phyloP scores from a whole-genome alignment of 73 alveolate species.

The Tetrahymena elliotti region DNA sequence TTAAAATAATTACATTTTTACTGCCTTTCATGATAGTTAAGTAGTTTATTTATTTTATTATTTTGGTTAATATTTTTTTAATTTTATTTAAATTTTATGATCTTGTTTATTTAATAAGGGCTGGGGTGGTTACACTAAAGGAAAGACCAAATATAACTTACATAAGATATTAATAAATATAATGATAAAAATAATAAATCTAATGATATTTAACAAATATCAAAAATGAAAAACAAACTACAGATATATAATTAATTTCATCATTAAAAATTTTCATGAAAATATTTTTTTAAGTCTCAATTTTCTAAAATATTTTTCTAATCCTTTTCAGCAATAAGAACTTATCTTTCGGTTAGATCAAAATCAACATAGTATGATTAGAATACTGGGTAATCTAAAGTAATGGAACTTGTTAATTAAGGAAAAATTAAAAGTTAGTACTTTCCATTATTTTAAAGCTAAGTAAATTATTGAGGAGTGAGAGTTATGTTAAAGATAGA shows the following conservation, averaged over 20 bases:
- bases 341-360: background rate
- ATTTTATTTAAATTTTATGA: too few species aligned
- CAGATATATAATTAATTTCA: background rate
- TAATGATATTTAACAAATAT: too few species aligned
- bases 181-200: too few species aligned
- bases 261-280: background rate
- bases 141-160: too few species aligned
- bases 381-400: background rate
- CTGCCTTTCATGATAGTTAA: too few species aligned
- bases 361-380: background rate
- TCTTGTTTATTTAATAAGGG: too few species aligned
- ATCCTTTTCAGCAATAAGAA: background rate
- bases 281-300: background rate
- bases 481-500: background rate
- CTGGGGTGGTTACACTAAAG: too few species aligned
- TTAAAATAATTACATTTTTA: too few species aligned
- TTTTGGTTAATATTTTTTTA: too few species aligned
- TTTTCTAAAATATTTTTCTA: background rate
- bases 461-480: background rate
- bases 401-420: background rate
- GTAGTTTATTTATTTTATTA: too few species aligned
- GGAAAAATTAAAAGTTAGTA: background rate
- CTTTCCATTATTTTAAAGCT: background rate
- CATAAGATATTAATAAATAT: too few species aligned
- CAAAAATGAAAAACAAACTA: too few species aligned